These are phyloP conservation scores for Saccharomycopsis malanga DNA, from an alignment of 805 yeast species.

Conservation along the genomic window DNA sequence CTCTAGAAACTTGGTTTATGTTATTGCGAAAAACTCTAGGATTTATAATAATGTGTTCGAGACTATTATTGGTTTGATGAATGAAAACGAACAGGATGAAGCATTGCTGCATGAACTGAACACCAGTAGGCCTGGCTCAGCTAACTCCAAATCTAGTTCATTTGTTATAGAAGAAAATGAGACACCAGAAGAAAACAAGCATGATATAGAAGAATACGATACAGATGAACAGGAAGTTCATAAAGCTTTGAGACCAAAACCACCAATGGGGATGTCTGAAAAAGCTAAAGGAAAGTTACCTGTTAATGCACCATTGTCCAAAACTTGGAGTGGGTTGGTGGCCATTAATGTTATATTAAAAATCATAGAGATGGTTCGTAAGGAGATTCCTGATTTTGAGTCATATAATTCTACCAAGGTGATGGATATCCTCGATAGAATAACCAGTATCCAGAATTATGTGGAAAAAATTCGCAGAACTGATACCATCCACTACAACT, in stretches of 20 bases:
- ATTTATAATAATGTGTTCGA: conserved; percentile 31
- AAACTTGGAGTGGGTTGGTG: conserved; percentile 48
- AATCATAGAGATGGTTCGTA: conserved; percentile 27
- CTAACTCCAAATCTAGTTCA: neutral
- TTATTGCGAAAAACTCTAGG: conserved; percentile 38
- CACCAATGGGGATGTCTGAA: conserved; percentile 55
- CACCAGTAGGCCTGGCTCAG: neutral
- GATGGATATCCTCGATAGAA: conserved; percentile 32
- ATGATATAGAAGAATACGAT: neutral
- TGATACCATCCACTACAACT: neutral
- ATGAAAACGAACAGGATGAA: conserved; percentile 2
- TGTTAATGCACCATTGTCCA: conserved; percentile 39
- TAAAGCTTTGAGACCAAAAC: conserved; percentile 39
- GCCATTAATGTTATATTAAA: conserved; percentile 38
- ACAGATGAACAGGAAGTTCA: conserved; percentile 28
- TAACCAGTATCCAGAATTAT: conserved; percentile 34
- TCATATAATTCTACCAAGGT: conserved; percentile 25
- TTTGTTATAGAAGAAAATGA: neutral
- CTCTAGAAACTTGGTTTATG: conserved; percentile 47
- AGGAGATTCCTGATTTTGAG: conserved; percentile 31
- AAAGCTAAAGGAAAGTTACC: conserved; percentile 50
- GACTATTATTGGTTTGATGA: conserved; percentile 2
- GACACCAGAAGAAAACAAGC: conserved; percentile 2
- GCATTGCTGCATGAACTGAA: neutral
- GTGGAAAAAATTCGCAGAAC: conserved; percentile 24